Evolutionary conservation across 2,329 filamentous ascomycete genomes (phyloP), one percentile per base, ranked within the genome.

Genomic region (Mollisia scopiformis): DNA sequence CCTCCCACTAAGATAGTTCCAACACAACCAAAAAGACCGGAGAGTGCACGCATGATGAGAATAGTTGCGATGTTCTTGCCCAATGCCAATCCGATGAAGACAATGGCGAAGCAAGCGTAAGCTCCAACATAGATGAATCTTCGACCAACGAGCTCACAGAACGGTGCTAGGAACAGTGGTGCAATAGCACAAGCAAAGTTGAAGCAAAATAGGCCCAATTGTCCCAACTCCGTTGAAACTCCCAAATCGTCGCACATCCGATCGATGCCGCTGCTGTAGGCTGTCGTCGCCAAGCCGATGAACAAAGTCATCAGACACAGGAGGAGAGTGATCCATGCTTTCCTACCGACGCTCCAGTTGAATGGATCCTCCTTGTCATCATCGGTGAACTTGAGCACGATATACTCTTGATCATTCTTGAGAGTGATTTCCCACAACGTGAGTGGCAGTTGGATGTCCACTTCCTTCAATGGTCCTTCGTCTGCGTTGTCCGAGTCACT

Each of bases 81-180:
- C 67, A 91, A 93, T 1, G 95, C 73, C n/a, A 89, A 71, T 0
- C 92, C 92, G 7, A 90, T 74, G 46, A 66, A 73, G 0, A 74
- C 69, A 0, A 72, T 59, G 11, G 72, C 71, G 55, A 85, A 75
- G 7, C 71, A 61, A 0, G 72, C 66, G 0, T 75, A 76, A 16
- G 90, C 89, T 1, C 81, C 79, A 30, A 93, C 80, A 69, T 96
- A 94, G 43, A 96, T 89, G 0, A 92, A 90, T 55, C 90, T 86
- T 6, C 93, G 85, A 6, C 93, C 93, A 73, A 94, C 92, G 70
- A 95, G 88, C 75, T 97, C 93, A 2, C 88, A 92, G 66, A 96
- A 88, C 0, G 93, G 93, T 0, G 93, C 93, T 0, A 96, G 81
- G 2, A 92, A 82, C 90, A 97, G 95, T 0, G 93, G 93, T 0